Conservation (phyloP, 2,329 filamentous ascomycete species). For the Penicillium expansum region DNA sequence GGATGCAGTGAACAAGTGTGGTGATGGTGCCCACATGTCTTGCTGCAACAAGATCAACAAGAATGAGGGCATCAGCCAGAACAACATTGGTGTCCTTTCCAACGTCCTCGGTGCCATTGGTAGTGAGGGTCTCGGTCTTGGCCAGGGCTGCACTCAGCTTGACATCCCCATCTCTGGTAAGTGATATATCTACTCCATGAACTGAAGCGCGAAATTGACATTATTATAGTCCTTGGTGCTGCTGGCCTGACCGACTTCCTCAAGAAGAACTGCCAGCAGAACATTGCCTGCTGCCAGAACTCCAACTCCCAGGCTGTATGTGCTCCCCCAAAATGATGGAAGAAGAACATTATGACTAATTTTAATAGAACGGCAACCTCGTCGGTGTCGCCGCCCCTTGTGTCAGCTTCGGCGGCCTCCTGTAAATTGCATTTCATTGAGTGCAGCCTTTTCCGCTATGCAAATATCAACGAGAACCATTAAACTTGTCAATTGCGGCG, state of each 20-base stretch:
- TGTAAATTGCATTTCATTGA: conserved; percentile 24
- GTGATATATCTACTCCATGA: background rate
- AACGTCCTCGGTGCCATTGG: conserved; percentile 28
- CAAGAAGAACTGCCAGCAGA: conserved; percentile 32
- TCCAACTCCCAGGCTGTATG: conserved; percentile 22
- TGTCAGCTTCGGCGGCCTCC: conserved; percentile 30
- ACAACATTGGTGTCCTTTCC: conserved; percentile 23
- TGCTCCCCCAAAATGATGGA: background rate
- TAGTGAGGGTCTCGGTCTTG: conserved; percentile 28
- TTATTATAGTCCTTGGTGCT: conserved; percentile 15
- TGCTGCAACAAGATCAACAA: conserved; percentile 34
- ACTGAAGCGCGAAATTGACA: background rate
- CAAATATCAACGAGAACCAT: background rate
- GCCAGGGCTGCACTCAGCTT: conserved; percentile 28
- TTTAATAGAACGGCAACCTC: conserved; percentile 24
- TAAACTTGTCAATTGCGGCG: background rate
- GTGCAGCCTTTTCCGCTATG: background rate
- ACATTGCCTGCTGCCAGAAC: conserved; percentile 34
- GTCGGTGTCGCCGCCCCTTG: conserved; percentile 33
- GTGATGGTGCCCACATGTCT: conserved; percentile 23
- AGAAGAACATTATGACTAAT: conserved; percentile 4
- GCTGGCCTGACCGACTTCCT: conserved; percentile 20
- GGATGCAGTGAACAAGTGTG: conserved; percentile 25
- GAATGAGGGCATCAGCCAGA: conserved; percentile 20
- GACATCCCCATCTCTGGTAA: conserved; percentile 30